A percentile compares a stretch with the other conserved stretches of the same genome.
Conservation (phyloP, 192 early-diverging fungal genomes). For the Backusella luteola region DNA sequence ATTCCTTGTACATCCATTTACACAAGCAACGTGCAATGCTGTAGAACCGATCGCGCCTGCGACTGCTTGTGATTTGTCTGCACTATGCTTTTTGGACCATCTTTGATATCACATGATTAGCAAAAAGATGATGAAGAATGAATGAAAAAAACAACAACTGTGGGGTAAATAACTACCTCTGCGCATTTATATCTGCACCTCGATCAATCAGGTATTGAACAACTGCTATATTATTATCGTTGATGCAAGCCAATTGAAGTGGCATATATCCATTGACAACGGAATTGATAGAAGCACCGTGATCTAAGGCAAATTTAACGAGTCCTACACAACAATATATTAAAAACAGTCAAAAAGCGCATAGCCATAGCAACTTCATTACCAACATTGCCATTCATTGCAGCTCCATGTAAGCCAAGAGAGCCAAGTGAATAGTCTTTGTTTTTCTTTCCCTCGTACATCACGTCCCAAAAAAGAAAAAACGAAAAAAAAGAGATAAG, state of each 20-base stretch:
- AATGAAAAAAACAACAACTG: not conserved
- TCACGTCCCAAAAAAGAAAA: not conserved
- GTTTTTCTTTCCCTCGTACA: constrained; percentile 9
- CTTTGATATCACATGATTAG: constrained; percentile 2
- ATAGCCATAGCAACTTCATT: not conserved
- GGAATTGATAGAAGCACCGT: constrained; percentile 68
- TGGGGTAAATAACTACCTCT: constrained; percentile 25
- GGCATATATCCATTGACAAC: constrained; percentile 64
- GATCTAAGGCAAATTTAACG: constrained; percentile 61
- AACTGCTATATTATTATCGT: constrained; percentile 55
- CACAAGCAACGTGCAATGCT: constrained; percentile 80
- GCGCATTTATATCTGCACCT: constrained; percentile 68
- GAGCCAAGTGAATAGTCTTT: constrained; percentile 27
- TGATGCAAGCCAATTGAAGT: constrained; percentile 69
- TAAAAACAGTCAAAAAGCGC: not conserved
- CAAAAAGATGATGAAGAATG: not conserved
- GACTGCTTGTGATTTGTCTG: constrained; percentile 36
- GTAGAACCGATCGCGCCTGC: constrained; percentile 66
- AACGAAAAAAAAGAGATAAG: not conserved
- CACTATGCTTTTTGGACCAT: constrained; percentile 37
- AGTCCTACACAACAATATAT: constrained; percentile 35
- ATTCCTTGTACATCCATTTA: constrained; percentile 63
- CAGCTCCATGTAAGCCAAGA: constrained; percentile 46
- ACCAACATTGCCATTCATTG: constrained; percentile 54
- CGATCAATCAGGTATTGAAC: constrained; percentile 67